Conservation (phyloP, 805 yeast species). For the Dipodascus albidus region DNA sequence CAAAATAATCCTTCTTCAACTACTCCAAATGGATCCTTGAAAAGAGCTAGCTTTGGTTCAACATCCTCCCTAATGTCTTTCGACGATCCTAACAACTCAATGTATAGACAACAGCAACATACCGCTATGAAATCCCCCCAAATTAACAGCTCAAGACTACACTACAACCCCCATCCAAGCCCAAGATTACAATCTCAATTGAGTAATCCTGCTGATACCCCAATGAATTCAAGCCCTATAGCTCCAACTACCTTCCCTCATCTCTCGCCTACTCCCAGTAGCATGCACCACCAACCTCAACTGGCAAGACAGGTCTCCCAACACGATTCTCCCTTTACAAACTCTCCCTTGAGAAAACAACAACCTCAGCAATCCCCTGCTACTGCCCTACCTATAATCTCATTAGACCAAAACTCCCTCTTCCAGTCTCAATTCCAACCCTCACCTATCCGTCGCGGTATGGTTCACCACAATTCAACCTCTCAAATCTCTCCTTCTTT, state of each 20-base stretch:
- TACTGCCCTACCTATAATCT: neutral
- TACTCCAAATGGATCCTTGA: slow-evolving; percentile 3
- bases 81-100: neutral
- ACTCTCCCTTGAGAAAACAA: neutral
- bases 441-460: neutral
- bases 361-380: neutral
- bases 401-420: neutral
- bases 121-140: slow-evolving; percentile 22
- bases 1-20: neutral
- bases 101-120: slow-evolving; percentile 3
- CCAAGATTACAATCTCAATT: slow-evolving; percentile 12
- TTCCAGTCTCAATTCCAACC: neutral
- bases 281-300: neutral
- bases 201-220: neutral
- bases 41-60: slow-evolving; percentile 1
- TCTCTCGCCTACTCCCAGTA: neutral
- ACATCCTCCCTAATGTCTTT: slow-evolving; percentile 3
- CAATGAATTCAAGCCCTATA: neutral
- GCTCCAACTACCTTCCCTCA: neutral
- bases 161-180: slow-evolving; percentile 6
- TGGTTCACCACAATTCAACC: slow-evolving; percentile 2
- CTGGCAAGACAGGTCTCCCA: neutral
- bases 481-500: slow-evolving; percentile 1
- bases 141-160: slow-evolving; percentile 3
- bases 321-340: neutral